Base-by-base conservation (phyloP, 768 basidiomycete species). In the Tephrocybe sp. region DNA sequence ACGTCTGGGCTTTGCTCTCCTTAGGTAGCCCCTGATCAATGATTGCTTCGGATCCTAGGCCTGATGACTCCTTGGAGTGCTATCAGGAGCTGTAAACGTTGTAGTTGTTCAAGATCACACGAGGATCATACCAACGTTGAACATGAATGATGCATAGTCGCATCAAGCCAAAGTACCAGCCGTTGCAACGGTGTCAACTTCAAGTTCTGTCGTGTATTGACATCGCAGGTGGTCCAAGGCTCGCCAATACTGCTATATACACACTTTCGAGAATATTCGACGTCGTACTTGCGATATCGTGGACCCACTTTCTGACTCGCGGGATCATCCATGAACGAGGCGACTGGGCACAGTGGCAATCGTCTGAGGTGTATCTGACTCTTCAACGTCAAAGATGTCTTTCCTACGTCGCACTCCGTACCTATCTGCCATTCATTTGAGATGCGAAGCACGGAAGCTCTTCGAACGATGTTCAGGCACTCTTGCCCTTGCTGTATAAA, bases 361-460 rank as follows among this genome's bases (percentile, higher is more conserved):
- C 22, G 12, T 28, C 9, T 13, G 11, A n/a, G 19, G 13, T 44
- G 9, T 47, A 54, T 52, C 51, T 58, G 57, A 51, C 38, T 40
- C 43, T 56, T 57, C 43, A 24, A 38, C 27, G 16, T 50, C 41
- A 28, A 43, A 18, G 1, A 19, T 8, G 39, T 5, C 31, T 21
- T 37, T 38, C 49, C 54, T 54, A 52, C 58, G 57, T 49, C 26
- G 13, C 44, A 58, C 27, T 53, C 49, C 45, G 61, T 63, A 54
- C 61, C 60, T 63, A 47, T 51, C 64, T 65, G 61, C 60, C 61
- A 65, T 47, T 52, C 47, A 55, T 54, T 54, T 50, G 45, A 26
- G 32, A 32, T 47, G 24, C 41, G 56, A 60, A 60, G 59, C 47
- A 52, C 47, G 48, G 55, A 43, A 54, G 49, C 34, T 37, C 19